Evolutionary conservation across 768 basidiomycete species (phyloP).

Genomic region (Guyanaporus albipodus): DNA sequence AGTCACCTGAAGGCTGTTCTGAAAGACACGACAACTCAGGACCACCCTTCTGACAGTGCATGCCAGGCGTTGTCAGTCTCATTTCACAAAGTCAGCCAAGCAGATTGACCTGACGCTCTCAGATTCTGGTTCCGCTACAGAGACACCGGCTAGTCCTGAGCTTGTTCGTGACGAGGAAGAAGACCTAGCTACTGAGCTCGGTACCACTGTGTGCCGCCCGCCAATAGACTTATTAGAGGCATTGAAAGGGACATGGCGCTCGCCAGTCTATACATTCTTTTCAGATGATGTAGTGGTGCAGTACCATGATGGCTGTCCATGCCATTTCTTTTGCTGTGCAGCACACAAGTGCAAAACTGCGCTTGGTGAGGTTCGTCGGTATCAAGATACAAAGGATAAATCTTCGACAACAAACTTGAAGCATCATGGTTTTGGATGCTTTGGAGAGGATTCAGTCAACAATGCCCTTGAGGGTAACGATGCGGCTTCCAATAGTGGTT

Average conservation of each 20-base stretch:
- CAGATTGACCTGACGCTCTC: too few species aligned
- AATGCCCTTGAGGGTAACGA: background rate
- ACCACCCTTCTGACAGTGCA: too few species aligned
- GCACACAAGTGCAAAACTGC: background rate
- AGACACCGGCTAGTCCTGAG: too few species aligned
- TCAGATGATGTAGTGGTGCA: background rate
- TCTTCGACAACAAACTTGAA: background rate
- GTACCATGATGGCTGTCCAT: background rate
- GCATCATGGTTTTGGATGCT: conserved; percentile 1
- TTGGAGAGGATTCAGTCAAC: background rate
- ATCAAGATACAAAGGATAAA: background rate
- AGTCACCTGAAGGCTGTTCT: too few species aligned
- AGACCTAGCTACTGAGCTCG: too few species aligned
- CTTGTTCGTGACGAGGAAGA: too few species aligned
- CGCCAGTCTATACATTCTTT: background rate
- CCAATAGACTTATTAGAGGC: too few species aligned
- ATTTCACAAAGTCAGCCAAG: too few species aligned
- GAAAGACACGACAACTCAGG: too few species aligned
- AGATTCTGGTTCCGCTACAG: too few species aligned
- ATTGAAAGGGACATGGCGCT: background rate
- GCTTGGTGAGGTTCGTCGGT: background rate
- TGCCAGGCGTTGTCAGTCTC: too few species aligned
- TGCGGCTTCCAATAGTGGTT: background rate
- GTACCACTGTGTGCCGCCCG: too few species aligned
- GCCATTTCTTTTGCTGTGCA: background rate